Base-by-base conservation (phyloP, 1,284 basidiomycete genomes). In the Pholiota adiposa region DNA sequence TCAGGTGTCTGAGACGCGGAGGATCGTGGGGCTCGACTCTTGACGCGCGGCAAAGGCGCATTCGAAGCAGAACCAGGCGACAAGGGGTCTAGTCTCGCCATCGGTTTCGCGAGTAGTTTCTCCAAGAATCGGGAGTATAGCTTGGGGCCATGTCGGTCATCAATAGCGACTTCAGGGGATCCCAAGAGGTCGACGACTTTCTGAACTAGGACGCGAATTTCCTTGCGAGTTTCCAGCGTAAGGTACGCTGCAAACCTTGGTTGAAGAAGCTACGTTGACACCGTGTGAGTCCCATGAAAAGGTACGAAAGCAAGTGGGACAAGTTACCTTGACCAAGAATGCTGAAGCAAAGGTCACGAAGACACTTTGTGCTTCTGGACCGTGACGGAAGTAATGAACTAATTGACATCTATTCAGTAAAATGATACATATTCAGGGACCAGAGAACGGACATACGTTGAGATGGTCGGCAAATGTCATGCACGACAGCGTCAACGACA, bases 271-370 rank as follows among this genome's bases (percentile, higher is more conserved):
- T 91, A 60, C 25, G 11, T 48, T 21, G n/a, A 29, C 18, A 51
- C 52, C 51, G 40, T 36, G 11, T 25, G 49, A 48, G 38, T 11
- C 25, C 40, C n/a, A 1, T 43, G 29, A 46, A 29, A 23, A 16
- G 14, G 38, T 6, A 46, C 11, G 23, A 31, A 43, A 27, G 19
- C 34, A 11, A 29, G 49, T 21, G 51, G 53, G 36, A 21, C 36
- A 21, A 64, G 75, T 38, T 66, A 88, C 89, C 79, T 92, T 92
- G 62, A 93, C 83, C 12, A 93, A 76, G 75, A 93, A 93, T 1
- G 90, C 87, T 18, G 89, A 87, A 4, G 92, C 92, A 64, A 94
- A 95, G 0, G 90, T 90, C n/a, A 90, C 83, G 67, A 93, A 93
- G 21, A 95, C 86, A 61, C 88, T 89, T 65, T 94, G 91, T 1